Evolutionary conservation across 345 rosid genomes (phyloP).

Genomic region (Pelargonium nanum): DNA sequence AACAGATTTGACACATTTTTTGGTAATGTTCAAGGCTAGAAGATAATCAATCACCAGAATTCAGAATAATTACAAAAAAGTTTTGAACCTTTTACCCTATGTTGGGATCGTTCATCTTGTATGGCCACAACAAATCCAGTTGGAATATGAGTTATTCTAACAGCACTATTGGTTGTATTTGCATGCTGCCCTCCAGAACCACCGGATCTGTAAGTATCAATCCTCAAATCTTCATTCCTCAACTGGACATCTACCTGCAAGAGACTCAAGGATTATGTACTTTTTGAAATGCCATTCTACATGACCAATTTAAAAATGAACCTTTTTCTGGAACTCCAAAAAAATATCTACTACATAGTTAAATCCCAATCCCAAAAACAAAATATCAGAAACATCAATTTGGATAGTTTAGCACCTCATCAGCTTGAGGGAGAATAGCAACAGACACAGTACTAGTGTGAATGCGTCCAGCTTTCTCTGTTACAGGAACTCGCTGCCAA

Average conservation of each 20-base stretch:
- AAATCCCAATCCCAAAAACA: not conserved
- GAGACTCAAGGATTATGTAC: not conserved
- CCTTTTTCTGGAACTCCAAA: not conserved
- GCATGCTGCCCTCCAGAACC: slow-evolving; percentile 89
- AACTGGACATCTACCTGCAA: slow-evolving; percentile 81
- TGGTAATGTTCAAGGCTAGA: not conserved
- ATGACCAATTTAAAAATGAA: too few species aligned
- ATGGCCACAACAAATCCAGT: slow-evolving; percentile 72
- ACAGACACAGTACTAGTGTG: slow-evolving; percentile 95
- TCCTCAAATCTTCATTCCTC: slow-evolving; percentile 84
- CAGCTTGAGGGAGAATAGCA: slow-evolving; percentile 97
- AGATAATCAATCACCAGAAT: slow-evolving; percentile 7
- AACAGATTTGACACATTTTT: not conserved
- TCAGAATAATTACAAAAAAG: slow-evolving; percentile 1
- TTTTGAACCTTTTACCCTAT: slow-evolving; percentile 49
- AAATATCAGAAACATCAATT: slow-evolving; percentile 6
- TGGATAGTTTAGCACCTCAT: slow-evolving; percentile 48
- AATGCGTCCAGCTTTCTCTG: slow-evolving; percentile 86
- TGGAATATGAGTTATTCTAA: slow-evolving; percentile 70
- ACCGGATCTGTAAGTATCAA: slow-evolving; percentile 86
- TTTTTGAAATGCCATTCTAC: not conserved
- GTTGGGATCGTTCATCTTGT: slow-evolving; percentile 97
- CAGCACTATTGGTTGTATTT: slow-evolving; percentile 93
- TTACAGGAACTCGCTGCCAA: slow-evolving; percentile 87
- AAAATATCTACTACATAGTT: not conserved